A percentile compares a stretch with the other conserved stretches of the same genome.
These are phyloP conservation scores for Vaucheria bursata DNA, from an alignment of 352 stramenopile genomes.

Conservation along the genomic window DNA sequence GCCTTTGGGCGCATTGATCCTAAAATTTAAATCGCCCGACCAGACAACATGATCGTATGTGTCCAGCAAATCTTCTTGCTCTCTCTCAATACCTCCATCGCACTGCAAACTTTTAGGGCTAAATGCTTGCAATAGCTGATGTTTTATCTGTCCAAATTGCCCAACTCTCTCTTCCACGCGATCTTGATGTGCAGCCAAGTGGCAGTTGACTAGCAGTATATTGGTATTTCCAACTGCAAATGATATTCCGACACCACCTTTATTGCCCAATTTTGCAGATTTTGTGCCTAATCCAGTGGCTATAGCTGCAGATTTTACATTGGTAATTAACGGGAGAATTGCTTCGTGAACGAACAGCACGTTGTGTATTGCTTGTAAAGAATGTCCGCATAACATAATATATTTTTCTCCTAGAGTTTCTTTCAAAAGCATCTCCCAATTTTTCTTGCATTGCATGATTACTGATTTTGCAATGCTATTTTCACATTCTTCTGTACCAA, in stretches of 20 bases:
- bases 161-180: conserved; percentile 33
- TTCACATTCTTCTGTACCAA: conserved; percentile 44
- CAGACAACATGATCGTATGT: conserved; percentile 75
- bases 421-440: conserved; percentile 38
- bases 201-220: conserved; percentile 35
- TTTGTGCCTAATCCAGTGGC: conserved; percentile 27
- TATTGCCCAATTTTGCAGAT: conserved; percentile 37
- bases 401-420: conserved; percentile 35
- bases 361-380: conserved; percentile 42
- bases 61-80: neutral
- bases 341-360: conserved; percentile 35
- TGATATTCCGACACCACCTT: conserved; percentile 40
- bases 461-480: conserved; percentile 48
- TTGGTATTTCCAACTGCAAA: conserved; percentile 25
- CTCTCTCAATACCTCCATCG: neutral
- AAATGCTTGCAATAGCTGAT: conserved; percentile 14
- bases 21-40: conserved; percentile 79
- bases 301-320: conserved; percentile 27
- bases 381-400: conserved; percentile 42
- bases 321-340: conserved; percentile 23
- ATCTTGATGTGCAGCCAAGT: conserved; percentile 41
- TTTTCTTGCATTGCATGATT: conserved; percentile 43
- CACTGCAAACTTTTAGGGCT: neutral
- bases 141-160: conserved; percentile 34
- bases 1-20: conserved; percentile 67